phyloP scores from a whole-genome alignment of 345 rosid species.

The Ceriops decandra region DNA sequence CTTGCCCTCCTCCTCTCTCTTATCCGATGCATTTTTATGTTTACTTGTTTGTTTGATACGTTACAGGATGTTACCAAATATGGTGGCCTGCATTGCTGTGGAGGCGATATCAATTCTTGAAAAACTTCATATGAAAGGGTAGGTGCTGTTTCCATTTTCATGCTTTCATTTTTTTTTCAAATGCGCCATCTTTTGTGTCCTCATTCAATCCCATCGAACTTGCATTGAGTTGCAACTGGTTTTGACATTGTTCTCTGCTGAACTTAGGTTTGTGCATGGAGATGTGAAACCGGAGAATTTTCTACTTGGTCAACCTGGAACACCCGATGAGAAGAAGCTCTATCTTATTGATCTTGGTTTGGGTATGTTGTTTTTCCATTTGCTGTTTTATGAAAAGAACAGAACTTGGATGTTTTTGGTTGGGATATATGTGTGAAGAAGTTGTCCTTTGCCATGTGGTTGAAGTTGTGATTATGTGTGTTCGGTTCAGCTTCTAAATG shows the following conservation, averaged over 20 bases:
- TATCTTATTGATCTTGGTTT: conserved; percentile 34
- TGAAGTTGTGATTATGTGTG: not conserved
- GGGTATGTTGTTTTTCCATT: conserved; percentile 17
- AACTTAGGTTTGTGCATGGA: conserved; percentile 31
- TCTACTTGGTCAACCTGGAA: conserved; percentile 33
- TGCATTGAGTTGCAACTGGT: not conserved
- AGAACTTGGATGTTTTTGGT: not conserved
- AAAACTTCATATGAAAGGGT: conserved; percentile 32
- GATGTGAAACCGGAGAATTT: conserved; percentile 36
- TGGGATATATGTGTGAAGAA: not conserved
- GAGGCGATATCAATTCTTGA: conserved; percentile 36
- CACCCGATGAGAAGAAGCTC: conserved; percentile 31
- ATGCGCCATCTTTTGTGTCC: not conserved
- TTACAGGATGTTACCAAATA: conserved; percentile 27
- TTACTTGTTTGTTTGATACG: not conserved
- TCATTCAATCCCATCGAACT: not conserved
- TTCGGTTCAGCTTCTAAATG: conserved; percentile 28
- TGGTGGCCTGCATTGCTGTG: conserved; percentile 37
- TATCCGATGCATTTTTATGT: not conserved
- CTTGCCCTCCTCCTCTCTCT: not conserved
- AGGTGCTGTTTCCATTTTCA: not conserved
- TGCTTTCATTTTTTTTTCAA: not conserved
- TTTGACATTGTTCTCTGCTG: conserved; percentile 1
- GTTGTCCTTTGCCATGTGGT: not conserved
- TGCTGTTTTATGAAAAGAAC: not conserved